Conservation (phyloP, 768 basidiomycete species). For the Pleurotus giganteus region DNA sequence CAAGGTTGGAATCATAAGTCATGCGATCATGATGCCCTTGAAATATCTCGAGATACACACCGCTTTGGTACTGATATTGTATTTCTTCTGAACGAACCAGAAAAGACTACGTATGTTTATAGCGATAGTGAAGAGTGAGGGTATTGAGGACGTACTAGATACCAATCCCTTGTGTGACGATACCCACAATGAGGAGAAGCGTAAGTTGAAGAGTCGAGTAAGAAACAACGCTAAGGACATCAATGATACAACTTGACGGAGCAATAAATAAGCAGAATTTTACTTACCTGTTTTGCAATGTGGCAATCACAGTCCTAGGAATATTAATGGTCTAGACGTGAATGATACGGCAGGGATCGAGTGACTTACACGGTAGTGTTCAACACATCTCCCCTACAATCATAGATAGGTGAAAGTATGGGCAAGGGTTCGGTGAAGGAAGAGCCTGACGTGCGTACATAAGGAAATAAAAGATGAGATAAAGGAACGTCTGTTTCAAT, state of each 20-base stretch:
- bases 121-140: neutral
- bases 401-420: neutral
- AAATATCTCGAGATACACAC: constrained; percentile 29
- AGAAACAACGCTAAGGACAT: constrained; percentile 50
- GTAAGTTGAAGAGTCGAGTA: constrained; percentile 76
- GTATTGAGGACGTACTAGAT: constrained; percentile 52
- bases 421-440: neutral
- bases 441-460: constrained; percentile 44
- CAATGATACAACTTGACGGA: neutral
- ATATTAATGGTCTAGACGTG: constrained; percentile 1
- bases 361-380: constrained; percentile 67
- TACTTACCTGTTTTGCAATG: constrained; percentile 64
- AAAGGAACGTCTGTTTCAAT: constrained; percentile 72
- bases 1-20: no score
- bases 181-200: constrained; percentile 62
- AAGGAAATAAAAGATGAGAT: constrained; percentile 73
- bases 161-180: constrained; percentile 61
- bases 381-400: constrained; percentile 64
- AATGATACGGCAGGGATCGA: neutral
- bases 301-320: constrained; percentile 64
- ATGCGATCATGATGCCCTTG: no score
- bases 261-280: neutral
- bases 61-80: constrained; percentile 60
- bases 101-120: constrained; percentile 40
- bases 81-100: constrained; percentile 69